These are phyloP conservation scores for Dactylellina parvicollis DNA, from an alignment of 2,329 filamentous ascomycete genomes.

Conservation along the genomic window DNA sequence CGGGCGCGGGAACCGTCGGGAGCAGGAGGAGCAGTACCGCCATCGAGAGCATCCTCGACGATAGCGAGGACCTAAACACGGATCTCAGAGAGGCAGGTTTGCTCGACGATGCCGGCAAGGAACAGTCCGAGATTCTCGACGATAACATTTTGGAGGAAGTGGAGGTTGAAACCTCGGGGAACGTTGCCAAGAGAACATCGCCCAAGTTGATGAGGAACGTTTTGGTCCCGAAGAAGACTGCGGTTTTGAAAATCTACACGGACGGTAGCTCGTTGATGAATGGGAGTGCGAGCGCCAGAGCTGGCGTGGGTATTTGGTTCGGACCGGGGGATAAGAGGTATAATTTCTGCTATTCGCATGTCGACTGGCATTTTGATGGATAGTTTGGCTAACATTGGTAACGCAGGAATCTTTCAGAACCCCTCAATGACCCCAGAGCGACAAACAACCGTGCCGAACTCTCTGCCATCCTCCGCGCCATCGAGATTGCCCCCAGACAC, in stretches of 20 bases:
- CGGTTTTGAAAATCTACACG: conserved; percentile 68
- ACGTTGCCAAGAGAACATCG: conserved; percentile 36
- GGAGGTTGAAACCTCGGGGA: conserved; percentile 54
- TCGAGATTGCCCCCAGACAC: conserved; percentile 76
- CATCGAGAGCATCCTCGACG: conserved; percentile 50
- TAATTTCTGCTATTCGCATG: conserved; percentile 38
- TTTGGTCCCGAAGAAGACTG: conserved; percentile 55
- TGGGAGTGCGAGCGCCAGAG: conserved; percentile 67
- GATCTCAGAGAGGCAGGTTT: conserved; percentile 46
- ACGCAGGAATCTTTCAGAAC: conserved; percentile 76
- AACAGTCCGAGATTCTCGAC: conserved; percentile 53
- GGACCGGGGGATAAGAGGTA: conserved; percentile 68
- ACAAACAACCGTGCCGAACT: conserved; percentile 98
- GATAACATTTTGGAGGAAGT: conserved; percentile 51
- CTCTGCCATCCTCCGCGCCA: conserved; percentile 82
- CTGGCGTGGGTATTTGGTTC: conserved; percentile 74
- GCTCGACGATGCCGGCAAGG: conserved; percentile 40
- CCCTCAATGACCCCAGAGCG: conserved; percentile 76
- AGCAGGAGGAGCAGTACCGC: conserved; percentile 50
- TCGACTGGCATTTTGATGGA: conserved; percentile 15
- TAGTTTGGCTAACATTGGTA: conserved; percentile 1
- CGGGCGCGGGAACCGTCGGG: conserved; percentile 29
- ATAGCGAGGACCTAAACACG: conserved; percentile 39
- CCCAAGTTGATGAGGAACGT: conserved; percentile 55
- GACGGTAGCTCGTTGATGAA: conserved; percentile 72